Conservation (phyloP, 768 basidiomycete species). For the Amanita molliuscula region DNA sequence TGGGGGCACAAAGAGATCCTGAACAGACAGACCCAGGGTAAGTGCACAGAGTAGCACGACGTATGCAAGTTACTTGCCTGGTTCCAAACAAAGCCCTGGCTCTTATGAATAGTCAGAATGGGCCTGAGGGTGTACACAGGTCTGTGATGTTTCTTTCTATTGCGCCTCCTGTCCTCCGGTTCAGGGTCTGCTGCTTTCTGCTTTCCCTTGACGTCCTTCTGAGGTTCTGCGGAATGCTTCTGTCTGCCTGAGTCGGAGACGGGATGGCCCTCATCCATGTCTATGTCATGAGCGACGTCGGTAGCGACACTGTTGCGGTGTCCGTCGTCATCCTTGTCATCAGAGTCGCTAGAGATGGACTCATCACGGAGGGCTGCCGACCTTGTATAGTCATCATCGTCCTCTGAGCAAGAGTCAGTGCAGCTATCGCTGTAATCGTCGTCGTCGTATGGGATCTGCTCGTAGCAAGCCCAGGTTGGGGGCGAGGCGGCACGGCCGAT, state of each 20-base stretch:
- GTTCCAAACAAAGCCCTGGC: constrained; percentile 89
- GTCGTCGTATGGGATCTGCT: constrained; percentile 71
- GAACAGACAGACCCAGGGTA: constrained; percentile 2
- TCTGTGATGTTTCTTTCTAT: constrained; percentile 45
- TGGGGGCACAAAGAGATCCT: constrained; percentile 83
- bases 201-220: constrained; percentile 69
- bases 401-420: constrained; percentile 64
- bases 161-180: constrained; percentile 35
- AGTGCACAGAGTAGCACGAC: background rate
- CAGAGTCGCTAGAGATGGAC: constrained; percentile 19
- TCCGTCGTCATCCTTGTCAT: constrained; percentile 23
- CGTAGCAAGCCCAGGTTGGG: constrained; percentile 85
- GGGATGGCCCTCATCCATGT: constrained; percentile 51
- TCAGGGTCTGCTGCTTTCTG: constrained; percentile 68
- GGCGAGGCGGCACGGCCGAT: constrained; percentile 77
- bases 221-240: constrained; percentile 20
- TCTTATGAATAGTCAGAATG: constrained; percentile 77
- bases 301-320: constrained; percentile 14
- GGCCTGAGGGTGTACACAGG: constrained; percentile 60
- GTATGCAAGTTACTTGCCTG: constrained; percentile 43
- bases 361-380: constrained; percentile 9
- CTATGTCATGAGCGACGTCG: constrained; percentile 22
- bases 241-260: constrained; percentile 19
- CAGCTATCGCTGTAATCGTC: constrained; percentile 50
- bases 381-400: constrained; percentile 51